phyloP scores from a whole-genome alignment of 768 basidiomycete species.

The Mrakia gelida region DNA sequence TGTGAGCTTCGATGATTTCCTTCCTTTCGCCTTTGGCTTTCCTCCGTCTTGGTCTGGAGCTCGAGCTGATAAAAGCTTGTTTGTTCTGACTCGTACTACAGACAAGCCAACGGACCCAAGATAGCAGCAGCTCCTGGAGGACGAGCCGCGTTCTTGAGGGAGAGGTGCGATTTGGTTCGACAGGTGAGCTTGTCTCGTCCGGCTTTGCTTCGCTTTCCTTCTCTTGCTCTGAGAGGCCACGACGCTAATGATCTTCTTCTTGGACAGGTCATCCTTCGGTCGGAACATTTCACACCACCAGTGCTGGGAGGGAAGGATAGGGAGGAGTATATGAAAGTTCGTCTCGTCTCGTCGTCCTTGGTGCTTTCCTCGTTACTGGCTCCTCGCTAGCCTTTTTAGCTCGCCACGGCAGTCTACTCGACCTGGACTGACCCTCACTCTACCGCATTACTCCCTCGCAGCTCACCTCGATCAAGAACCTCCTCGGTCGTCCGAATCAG shows the following conservation, averaged over 20 bases:
- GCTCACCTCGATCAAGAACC: slow-evolving; percentile 93
- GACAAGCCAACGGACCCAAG: slow-evolving; percentile 57
- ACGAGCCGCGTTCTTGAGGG: slow-evolving; percentile 70
- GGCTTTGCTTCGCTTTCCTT: background rate
- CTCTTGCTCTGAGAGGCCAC: background rate
- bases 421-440: background rate
- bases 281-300: slow-evolving; percentile 96
- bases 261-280: slow-evolving; percentile 67
- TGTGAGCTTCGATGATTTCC: slow-evolving; percentile 51
- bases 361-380: background rate
- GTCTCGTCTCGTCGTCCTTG: slow-evolving; percentile 35
- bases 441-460: slow-evolving; percentile 41
- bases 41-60: background rate
- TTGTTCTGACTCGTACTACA: background rate
- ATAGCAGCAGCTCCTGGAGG: slow-evolving; percentile 81
- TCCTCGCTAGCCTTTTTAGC: background rate
- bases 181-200: slow-evolving; percentile 54
- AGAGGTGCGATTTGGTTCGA: slow-evolving; percentile 82
- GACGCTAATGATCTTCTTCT: background rate
- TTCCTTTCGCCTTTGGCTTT: background rate
- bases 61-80: background rate
- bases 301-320: slow-evolving; percentile 84
- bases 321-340: slow-evolving; percentile 78
- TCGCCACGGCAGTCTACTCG: background rate
- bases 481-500: slow-evolving; percentile 81